These are phyloP conservation scores for Epicoccum sorghinum DNA, from an alignment of 2,329 filamentous ascomycete species.

Conservation along the genomic window DNA sequence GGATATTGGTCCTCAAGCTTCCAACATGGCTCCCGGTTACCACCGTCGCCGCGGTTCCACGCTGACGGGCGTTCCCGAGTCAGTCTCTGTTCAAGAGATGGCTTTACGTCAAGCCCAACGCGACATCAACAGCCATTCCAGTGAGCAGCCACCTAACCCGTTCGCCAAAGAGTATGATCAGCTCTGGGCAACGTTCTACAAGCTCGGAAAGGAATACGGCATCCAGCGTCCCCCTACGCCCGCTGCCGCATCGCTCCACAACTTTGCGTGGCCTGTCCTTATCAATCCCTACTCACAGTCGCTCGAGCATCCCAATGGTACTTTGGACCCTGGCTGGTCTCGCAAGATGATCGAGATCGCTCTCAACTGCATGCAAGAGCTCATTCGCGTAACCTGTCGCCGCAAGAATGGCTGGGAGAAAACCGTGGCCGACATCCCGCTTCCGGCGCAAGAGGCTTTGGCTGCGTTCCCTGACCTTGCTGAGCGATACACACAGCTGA, in stretches of 20 bases:
- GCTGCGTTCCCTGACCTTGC: constrained; percentile 26
- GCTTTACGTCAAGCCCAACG: constrained; percentile 34
- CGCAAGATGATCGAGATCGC: constrained; percentile 22
- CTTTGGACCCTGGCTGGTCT: constrained; percentile 24
- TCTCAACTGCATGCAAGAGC: constrained; percentile 30
- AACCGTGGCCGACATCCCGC: constrained; percentile 29
- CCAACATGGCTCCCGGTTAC: constrained; percentile 2
- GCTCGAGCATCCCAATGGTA: constrained; percentile 29
- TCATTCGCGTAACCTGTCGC: constrained; percentile 21
- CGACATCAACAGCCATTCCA: constrained; percentile 11
- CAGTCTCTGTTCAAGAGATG: constrained; percentile 29
- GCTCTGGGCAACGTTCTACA: constrained; percentile 28
- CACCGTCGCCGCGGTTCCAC: constrained; percentile 5
- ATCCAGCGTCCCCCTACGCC: constrained; percentile 10
- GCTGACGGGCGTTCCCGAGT: constrained; percentile 25
- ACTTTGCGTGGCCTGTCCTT: constrained; percentile 31
- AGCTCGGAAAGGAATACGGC: constrained; percentile 23
- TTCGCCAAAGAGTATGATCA: constrained; percentile 24
- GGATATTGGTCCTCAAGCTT: constrained; percentile 3
- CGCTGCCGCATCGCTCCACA: constrained; percentile 11
- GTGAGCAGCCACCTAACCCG: constrained; percentile 22
- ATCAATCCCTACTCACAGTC: constrained; percentile 37
- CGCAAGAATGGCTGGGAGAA: constrained; percentile 28
- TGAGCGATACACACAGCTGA: constrained; percentile 25
- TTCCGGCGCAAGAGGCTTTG: constrained; percentile 23